Percentiles rank a stretch among this genome's conserved stretches.
Evolutionary conservation across 108 stramenopile genomes (phyloP).

Genomic region (Nitzschia palea): DNA sequence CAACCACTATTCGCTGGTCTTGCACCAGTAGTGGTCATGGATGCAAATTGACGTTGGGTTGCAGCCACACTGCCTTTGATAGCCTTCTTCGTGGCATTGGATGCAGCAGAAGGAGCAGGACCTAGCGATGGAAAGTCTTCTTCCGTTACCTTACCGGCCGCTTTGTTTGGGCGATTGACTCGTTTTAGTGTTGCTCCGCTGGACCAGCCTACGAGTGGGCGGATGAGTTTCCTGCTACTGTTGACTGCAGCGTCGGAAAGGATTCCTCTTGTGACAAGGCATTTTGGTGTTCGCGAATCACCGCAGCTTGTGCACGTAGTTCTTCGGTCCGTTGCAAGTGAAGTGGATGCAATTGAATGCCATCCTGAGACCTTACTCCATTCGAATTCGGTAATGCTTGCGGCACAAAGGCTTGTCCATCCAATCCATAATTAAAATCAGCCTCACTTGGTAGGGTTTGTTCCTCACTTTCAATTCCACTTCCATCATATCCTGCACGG

Average conservation of each 20-base stretch:
- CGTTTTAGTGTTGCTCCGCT: conserved; percentile 23
- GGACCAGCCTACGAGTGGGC: conserved; percentile 49
- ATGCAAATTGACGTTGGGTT: conserved; percentile 22
- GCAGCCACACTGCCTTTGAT: conserved; percentile 18
- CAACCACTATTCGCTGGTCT: background rate
- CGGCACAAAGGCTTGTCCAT: conserved; percentile 90
- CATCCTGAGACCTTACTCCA: background rate
- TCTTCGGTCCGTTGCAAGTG: conserved; percentile 83
- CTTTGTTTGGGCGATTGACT: conserved; percentile 1
- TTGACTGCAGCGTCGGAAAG: conserved; percentile 59
- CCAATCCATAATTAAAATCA: conserved; percentile 73
- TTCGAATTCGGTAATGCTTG: conserved; percentile 49
- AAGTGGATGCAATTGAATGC: conserved; percentile 52
- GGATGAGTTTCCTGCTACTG: background rate
- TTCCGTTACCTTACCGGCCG: conserved; percentile 28
- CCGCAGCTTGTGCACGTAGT: conserved; percentile 68
- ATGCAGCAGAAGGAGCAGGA: conserved; percentile 5
- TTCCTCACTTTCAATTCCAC: conserved; percentile 20
- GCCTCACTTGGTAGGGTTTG: conserved; percentile 43
- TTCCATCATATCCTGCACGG: conserved; percentile 44
- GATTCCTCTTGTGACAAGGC: conserved; percentile 35
- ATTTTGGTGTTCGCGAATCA: conserved; percentile 46
- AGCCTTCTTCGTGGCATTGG: conserved; percentile 14
- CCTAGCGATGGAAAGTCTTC: conserved; percentile 51
- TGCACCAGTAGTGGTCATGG: conserved; percentile 25